Evolutionary conservation across 2,329 filamentous ascomycete genomes (phyloP).

Genomic region (Zymoseptoria crescenta): DNA sequence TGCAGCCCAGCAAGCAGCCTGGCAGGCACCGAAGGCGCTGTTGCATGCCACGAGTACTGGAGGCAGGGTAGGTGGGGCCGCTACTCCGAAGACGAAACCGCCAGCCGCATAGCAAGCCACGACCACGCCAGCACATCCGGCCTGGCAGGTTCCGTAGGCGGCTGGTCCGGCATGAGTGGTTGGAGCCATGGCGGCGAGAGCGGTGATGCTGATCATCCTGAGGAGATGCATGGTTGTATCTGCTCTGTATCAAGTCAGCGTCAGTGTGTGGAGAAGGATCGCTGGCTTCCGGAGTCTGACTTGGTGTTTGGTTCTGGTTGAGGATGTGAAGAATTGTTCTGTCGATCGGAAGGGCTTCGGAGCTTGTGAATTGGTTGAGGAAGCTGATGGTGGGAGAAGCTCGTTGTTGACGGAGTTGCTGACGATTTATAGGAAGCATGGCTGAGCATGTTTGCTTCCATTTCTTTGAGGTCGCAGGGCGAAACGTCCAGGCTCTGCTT

Average conservation of each 20-base stretch:
- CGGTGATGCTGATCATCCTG: background rate
- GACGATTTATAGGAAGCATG: background rate
- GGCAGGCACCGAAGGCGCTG: slow-evolving; percentile 38
- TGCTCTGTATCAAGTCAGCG: background rate
- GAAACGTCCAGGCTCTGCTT: background rate
- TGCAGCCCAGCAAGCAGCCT: slow-evolving; percentile 37
- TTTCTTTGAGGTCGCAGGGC: background rate
- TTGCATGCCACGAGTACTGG: slow-evolving; percentile 42
- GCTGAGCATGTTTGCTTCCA: background rate
- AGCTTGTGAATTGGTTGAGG: background rate
- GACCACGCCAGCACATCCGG: slow-evolving; percentile 39
- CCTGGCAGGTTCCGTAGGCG: slow-evolving; percentile 42
- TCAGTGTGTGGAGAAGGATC: too few species aligned
- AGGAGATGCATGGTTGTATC: background rate
- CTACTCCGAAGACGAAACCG: slow-evolving; percentile 37
- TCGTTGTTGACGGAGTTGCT: background rate
- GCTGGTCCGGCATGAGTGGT: slow-evolving; percentile 25
- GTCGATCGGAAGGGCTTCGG: background rate
- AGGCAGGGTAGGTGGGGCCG: slow-evolving; percentile 28
- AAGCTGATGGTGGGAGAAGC: background rate
- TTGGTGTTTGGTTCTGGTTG: background rate
- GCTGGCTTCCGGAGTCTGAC: background rate
- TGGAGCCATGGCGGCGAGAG: background rate
- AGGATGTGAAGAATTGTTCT: background rate
- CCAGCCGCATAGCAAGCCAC: slow-evolving; percentile 42